Base-by-base conservation (phyloP, 345 rosid genomes). In the Moricandia moricandioides region DNA sequence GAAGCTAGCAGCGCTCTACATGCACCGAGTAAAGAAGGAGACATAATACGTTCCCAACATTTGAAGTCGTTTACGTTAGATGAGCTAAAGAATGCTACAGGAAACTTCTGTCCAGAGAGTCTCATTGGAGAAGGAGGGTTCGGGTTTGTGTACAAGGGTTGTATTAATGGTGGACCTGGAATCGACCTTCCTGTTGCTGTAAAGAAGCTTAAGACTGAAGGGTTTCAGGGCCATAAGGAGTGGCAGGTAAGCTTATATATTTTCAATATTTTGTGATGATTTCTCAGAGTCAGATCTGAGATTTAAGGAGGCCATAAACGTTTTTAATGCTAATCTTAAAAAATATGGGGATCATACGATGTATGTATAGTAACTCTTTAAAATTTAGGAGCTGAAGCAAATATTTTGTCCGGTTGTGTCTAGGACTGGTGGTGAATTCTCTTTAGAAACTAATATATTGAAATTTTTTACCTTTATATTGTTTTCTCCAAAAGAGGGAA, bases 51-150 rank as follows among this genome's bases (percentile, higher is more conserved):
- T 47, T 86, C 87, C 16, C 80, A 85, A 39, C 64, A 84, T 78
- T 59, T 86, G 67, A 88, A 88, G 82, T 75, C 89, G 1, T 92
- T 92, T 72, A 76, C 69, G 8, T 81, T 79, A 72, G 55, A 34
- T 14, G 96, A 90, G 82, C 86, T 92, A 11, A 81, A 71, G 78
- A 83, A 52, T 13, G 92, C 97, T 11, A 87, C 97, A 3, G 78
- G 85, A 75, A 88, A 88, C 78, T 93, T 93, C 79, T 77, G 83
- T 65, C 70, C 80, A 0, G 91, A 87, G 30, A 76, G 83, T 82
- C 81, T 89, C 18, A 72, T 93, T 43, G 98, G 98, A 7, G 92
- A 91, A 87, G 98, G 98, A 64, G 98, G 98, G 16, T 93, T 93
- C 70, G 98, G 97, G 0, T 81, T 59, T 78, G 98, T 93, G 49